These are phyloP conservation scores for Camelina hispida DNA, from an alignment of 345 rosid genomes.

Conservation along the genomic window DNA sequence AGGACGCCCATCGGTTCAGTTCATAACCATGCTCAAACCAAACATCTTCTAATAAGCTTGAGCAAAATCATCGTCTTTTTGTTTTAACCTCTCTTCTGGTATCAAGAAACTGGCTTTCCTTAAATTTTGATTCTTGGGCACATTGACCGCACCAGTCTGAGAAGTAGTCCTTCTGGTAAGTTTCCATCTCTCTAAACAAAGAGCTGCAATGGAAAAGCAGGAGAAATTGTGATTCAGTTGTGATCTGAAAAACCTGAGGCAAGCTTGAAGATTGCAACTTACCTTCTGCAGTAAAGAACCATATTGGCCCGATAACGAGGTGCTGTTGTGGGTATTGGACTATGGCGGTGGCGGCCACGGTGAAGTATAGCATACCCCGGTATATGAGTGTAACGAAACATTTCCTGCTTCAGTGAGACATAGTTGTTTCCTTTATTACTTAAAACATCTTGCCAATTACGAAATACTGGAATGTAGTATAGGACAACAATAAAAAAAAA, in stretches of 20 bases:
- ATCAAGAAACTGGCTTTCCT: slow-evolving; percentile 53
- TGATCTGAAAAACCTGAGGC: slow-evolving; percentile 1
- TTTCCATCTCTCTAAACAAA: slow-evolving; percentile 67
- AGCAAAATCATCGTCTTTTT: not conserved
- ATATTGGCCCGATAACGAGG: slow-evolving; percentile 72
- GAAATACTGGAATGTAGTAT: not conserved
- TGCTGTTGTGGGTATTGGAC: slow-evolving; percentile 70
- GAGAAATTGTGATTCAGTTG: slow-evolving; percentile 2
- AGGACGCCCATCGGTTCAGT: slow-evolving; percentile 4
- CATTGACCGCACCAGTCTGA: slow-evolving; percentile 80
- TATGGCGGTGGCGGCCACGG: slow-evolving; percentile 81
- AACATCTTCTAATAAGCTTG: slow-evolving; percentile 8
- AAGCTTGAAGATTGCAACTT: slow-evolving; percentile 13
- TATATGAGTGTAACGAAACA: slow-evolving; percentile 59
- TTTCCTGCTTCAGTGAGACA: slow-evolving; percentile 51
- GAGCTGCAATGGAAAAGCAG: slow-evolving; percentile 51
- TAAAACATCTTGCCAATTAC: not conserved
- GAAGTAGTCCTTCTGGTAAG: slow-evolving; percentile 65
- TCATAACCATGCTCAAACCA: slow-evolving; percentile 15
- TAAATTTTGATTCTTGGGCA: slow-evolving; percentile 50
- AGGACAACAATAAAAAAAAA: not conserved
- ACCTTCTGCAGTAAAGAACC: slow-evolving; percentile 88
- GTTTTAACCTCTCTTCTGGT: slow-evolving; percentile 61
- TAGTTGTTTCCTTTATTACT: slow-evolving; percentile 6
- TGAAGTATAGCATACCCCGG: slow-evolving; percentile 78